Percentiles rank a stretch among this genome's conserved stretches.
phyloP scores from a whole-genome alignment of 331 rosid genomes.

The Dryas integrifolia region DNA sequence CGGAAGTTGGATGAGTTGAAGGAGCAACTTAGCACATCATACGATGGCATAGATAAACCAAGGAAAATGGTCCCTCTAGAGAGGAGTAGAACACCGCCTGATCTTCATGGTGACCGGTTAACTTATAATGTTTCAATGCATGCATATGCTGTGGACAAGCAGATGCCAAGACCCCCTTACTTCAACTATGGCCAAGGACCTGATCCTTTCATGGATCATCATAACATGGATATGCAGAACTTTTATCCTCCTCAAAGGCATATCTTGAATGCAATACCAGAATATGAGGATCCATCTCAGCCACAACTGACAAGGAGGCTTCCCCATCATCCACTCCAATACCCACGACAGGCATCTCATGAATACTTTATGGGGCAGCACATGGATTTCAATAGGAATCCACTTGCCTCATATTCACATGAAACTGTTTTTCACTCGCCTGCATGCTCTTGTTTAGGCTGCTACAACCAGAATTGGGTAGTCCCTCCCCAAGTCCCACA shows the following conservation, averaged over 20 bases:
- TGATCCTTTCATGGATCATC: conserved; percentile 24
- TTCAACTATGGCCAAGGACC: conserved; percentile 17
- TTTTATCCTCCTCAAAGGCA: conserved; percentile 33
- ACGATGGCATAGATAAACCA: conserved; percentile 34
- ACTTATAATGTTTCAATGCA: conserved; percentile 26
- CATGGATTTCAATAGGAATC: conserved; percentile 22
- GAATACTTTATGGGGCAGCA: conserved; percentile 25
- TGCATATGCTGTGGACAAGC: conserved; percentile 29
- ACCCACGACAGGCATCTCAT: conserved; percentile 18
- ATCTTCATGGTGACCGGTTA: conserved; percentile 28
- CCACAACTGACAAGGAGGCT: conserved; percentile 30
- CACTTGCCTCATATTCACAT: conserved; percentile 11
- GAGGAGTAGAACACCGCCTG: conserved; percentile 27
- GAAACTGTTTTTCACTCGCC: conserved; percentile 31
- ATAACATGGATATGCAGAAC: conserved; percentile 26
- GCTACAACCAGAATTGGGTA: conserved; percentile 31
- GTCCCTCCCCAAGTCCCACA: conserved; percentile 23
- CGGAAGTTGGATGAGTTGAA: conserved; percentile 47
- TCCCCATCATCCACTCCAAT: conserved; percentile 21
- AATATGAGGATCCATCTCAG: conserved; percentile 31
- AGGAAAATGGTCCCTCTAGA: conserved; percentile 24
- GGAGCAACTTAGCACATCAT: conserved; percentile 34
- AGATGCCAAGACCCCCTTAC: conserved; percentile 20
- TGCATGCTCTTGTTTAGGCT: conserved; percentile 35
- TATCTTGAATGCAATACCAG: conserved; percentile 27